A percentile compares a stretch with the other conserved stretches of the same genome.
Evolutionary conservation across 192 early-diverging fungal genomes (phyloP).

Genomic region (Mortierella alpina): DNA sequence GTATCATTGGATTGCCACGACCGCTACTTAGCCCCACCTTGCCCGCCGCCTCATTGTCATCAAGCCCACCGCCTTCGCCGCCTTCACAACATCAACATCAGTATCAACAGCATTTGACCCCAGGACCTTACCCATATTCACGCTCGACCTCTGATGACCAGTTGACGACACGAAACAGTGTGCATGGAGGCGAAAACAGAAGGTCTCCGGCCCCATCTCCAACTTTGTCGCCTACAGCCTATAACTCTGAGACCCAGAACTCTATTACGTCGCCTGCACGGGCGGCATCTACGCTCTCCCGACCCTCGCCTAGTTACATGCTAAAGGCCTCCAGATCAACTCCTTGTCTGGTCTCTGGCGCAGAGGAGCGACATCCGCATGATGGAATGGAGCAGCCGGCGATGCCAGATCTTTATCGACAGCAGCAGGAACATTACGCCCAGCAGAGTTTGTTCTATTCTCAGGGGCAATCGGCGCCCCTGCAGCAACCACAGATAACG

Average conservation of each 20-base stretch:
- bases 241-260: neutral
- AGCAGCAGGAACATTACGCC: constrained; percentile 10
- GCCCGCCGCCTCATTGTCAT: neutral
- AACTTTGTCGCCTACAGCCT: neutral
- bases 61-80: constrained; percentile 15
- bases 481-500: neutral
- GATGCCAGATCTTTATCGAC: constrained; percentile 13
- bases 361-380: neutral
- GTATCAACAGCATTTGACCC: neutral
- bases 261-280: neutral
- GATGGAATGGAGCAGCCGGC: neutral
- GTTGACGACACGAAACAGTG: neutral
- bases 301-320: constrained; percentile 18
- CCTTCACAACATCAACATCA: neutral
- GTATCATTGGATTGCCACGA: constrained; percentile 35
- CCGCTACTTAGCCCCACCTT: constrained; percentile 5
- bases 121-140: neutral
- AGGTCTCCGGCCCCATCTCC: neutral
- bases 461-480: neutral
- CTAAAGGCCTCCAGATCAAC: constrained; percentile 37
- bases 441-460: neutral
- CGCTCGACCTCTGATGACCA: constrained; percentile 1
- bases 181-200: neutral
- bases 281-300: neutral
- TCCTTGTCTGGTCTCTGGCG: constrained; percentile 12